Conservation (phyloP, 495 filamentous ascomycete species). For the Hamigera avellanea region DNA sequence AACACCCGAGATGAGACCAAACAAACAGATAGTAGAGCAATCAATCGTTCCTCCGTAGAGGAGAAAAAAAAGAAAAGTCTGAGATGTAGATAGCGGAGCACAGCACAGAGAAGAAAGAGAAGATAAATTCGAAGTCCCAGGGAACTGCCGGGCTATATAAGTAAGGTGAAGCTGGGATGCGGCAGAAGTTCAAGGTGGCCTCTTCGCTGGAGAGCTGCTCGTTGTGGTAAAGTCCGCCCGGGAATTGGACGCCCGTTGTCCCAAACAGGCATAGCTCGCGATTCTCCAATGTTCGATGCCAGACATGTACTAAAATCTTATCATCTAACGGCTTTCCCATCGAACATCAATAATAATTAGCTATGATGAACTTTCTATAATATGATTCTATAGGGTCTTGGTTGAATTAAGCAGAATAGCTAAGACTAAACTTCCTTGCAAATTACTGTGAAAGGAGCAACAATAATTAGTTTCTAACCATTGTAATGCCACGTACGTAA, state of each 20-base stretch:
- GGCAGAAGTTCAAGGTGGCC: conserved; percentile 33
- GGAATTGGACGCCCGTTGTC: too few species aligned
- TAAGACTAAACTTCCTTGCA: too few species aligned
- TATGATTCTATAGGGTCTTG: too few species aligned
- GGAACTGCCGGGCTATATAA: conserved; percentile 9
- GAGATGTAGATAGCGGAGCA: conserved; percentile 6
- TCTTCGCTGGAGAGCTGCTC: conserved; percentile 21
- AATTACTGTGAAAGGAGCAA: too few species aligned
- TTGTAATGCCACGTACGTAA: too few species aligned
- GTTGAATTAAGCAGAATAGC: too few species aligned
- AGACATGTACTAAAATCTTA: too few species aligned
- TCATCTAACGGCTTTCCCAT: too few species aligned
- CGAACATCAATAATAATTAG: too few species aligned
- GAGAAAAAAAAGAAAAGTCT: conserved; percentile 15
- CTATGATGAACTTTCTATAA: too few species aligned
- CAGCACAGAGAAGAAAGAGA: conserved; percentile 3
- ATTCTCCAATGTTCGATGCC: conserved; percentile 13
- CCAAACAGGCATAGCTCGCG: conserved; percentile 11
- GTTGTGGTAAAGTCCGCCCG: conserved; percentile 9
- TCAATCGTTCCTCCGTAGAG: conserved; percentile 14
- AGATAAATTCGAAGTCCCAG: conserved; percentile 6
- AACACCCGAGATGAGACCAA: conserved; percentile 9
- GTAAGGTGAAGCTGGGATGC: neutral
- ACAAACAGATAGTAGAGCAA: conserved; percentile 10
- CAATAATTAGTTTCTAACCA: too few species aligned